These are phyloP conservation scores for Tetrahymena thermophila DNA, from an alignment of 73 alveolate species.

Conservation along the genomic window DNA sequence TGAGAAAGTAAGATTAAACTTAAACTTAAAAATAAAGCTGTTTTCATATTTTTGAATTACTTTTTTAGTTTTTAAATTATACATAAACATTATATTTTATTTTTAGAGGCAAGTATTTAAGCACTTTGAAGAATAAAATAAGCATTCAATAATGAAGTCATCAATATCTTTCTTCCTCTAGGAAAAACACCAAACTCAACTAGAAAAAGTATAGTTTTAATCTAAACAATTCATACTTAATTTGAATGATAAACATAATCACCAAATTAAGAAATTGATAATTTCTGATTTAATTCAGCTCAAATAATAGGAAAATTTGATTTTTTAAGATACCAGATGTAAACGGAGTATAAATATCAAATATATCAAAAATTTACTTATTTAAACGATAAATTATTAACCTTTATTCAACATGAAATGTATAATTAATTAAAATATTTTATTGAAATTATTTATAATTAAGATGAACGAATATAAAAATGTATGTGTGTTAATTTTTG, in stretches of 20 bases:
- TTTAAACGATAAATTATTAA: too few relatives aligned
- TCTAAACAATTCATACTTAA: neutral
- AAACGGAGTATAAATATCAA: neutral
- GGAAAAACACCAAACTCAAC: neutral
- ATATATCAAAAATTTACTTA: neutral
- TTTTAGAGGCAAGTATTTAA: too few relatives aligned
- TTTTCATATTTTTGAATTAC: neutral
- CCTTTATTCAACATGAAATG: too few relatives aligned
- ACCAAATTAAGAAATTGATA: neutral
- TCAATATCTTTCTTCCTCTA: neutral
- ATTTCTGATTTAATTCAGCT: neutral
- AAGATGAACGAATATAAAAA: too few relatives aligned
- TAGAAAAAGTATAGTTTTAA: neutral
- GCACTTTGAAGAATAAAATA: too few relatives aligned
- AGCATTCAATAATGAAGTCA: too few relatives aligned
- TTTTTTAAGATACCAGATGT: neutral
- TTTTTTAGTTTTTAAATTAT: neutral
- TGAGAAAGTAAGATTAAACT: neutral
- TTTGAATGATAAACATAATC: neutral
- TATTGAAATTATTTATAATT: too few relatives aligned
- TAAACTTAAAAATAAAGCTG: neutral
- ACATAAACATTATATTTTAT: neutral
- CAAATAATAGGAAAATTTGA: neutral
- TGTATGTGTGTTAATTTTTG: too few relatives aligned
- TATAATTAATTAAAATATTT: too few relatives aligned